A percentile compares a stretch with the other conserved stretches of the same genome.
Conservation (phyloP, 2,329 filamentous ascomycete genomes). For the Botrytis porri region DNA sequence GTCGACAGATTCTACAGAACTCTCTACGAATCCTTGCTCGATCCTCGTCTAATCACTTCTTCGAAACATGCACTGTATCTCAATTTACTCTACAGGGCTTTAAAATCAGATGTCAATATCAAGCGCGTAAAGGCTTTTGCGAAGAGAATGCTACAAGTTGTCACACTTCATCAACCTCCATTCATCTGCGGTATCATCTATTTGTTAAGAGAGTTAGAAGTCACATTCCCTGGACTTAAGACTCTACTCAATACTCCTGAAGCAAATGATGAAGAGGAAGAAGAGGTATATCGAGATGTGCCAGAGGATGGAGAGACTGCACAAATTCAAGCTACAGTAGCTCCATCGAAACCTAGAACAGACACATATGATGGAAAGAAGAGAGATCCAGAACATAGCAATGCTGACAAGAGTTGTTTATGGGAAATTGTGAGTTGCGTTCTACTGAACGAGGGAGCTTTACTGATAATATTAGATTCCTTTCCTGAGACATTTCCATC, state of each 20-base stretch:
- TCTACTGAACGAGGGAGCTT: background rate
- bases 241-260: conserved; percentile 79
- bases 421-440: conserved; percentile 73
- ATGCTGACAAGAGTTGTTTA: conserved; percentile 87
- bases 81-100: conserved; percentile 81
- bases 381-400: conserved; percentile 85
- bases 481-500: conserved; percentile 81
- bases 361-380: conserved; percentile 80
- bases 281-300: conserved; percentile 58
- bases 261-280: conserved; percentile 65
- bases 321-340: conserved; percentile 9
- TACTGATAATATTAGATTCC: conserved; percentile 47
- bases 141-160: conserved; percentile 85
- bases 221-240: conserved; percentile 74
- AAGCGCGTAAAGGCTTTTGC: conserved; percentile 94
- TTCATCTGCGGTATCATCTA: conserved; percentile 94
- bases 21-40: conserved; percentile 89
- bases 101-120: conserved; percentile 87
- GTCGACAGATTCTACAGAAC: conserved; percentile 93
- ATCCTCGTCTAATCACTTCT: conserved; percentile 81
- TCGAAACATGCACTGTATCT: conserved; percentile 96
- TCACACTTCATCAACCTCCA: conserved; percentile 84
- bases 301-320: conserved; percentile 50
- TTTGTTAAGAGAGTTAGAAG: conserved; percentile 76
- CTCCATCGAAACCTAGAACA: conserved; percentile 15